Base-by-base conservation (phyloP, 2,329 filamentous ascomycete genomes). In the Fusarium scirpi region DNA sequence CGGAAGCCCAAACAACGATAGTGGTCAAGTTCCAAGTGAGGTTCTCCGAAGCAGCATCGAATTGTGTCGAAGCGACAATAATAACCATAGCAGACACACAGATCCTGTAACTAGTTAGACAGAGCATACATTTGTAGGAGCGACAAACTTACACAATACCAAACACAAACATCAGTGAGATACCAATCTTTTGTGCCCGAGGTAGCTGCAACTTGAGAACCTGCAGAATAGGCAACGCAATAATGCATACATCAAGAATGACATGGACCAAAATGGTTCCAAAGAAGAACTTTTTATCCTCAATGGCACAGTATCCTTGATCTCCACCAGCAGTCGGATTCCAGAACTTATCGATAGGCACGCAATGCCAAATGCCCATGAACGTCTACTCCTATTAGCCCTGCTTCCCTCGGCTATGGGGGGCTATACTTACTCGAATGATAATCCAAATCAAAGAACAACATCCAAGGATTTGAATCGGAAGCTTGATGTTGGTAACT, bases 231-330 rank as follows among this genome's bases (percentile, higher is more conserved):
- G 78, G 78, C 1, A 80, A 62, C 2, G 67, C 60, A 6, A 81
- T 53, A 16, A 80, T 78, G 13, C 53, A 62, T 5, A 80, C 38
- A 8, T 81, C 79, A 15, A 80, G 69, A 2, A 77, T 24, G 4
- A 78, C 62, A 38, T 81, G 79, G 0, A 71, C 69, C 3, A 78
- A 32, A 7, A 78, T 71, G 1, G 77, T 78, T 11, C 78, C 78
- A 41, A 79, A 76, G 61, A 79, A 79, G 68, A 78, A 80, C 32
- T 74, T 77, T 6, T 70, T 69, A n/a, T 76, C 76, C 43, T 79
- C 62, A 20, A 74, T 73, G 1, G 54, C 51, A 3, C 72, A 74
- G 13, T 18, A 53, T 22, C 49, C 49, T 3, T 11, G 27, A 38
- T 20, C 34, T 9, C 61, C 62, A 4, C 59, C 62, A 1, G 60